Evolutionary conservation across 768 basidiomycete genomes (phyloP), one percentile per base, ranked within the genome.

Genomic region (Kwoniella sp.): DNA sequence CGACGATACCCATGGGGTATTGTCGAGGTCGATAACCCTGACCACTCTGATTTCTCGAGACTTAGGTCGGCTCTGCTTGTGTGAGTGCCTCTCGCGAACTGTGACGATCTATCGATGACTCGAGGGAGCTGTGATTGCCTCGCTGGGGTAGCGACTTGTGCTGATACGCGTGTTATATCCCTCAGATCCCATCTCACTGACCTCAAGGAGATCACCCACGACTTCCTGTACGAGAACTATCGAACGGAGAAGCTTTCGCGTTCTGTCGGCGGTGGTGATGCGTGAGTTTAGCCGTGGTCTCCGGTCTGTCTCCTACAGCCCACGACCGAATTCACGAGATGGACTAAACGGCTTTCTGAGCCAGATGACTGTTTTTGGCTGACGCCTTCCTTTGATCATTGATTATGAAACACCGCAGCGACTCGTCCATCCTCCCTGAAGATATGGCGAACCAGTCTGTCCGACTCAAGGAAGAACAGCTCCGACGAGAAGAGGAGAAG

Each of bases 1-100:
- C 86, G 96, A 72, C 89, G 93, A 77, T 99, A 98, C 82, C 96
- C 96, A 3, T 99, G 96, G 96, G 96, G 96, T 75, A 86, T 98
- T 66, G 96, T 91, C 56, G 94, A 98, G 80, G 94, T 98, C 67
- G 96, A 99, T 84, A 97, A 98, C 82, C 93, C 93, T n/a, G 90
- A 92, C 80, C 96, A 99, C 83, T 96, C 92, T n/a, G 96, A 99
- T 84, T 98, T 98, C 81, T 91, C 90, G 81, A 85, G 93, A 63
- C 86, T 99, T 65, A 85, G 95, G 72, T 90, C 90, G 68, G 95
- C 94, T 47, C 84, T 99, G 60, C 85, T 99, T 73, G 90, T 90
- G 92, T 93, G 79, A 74, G 84, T 82, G 82, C 93, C 93, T 8
- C 94, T 30, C 12, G 9, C n/a, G n/a, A n/a, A n/a, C 97, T 78